phyloP scores from a whole-genome alignment of 371 early-diverging fungal genomes.

The Mortierella sp. region DNA sequence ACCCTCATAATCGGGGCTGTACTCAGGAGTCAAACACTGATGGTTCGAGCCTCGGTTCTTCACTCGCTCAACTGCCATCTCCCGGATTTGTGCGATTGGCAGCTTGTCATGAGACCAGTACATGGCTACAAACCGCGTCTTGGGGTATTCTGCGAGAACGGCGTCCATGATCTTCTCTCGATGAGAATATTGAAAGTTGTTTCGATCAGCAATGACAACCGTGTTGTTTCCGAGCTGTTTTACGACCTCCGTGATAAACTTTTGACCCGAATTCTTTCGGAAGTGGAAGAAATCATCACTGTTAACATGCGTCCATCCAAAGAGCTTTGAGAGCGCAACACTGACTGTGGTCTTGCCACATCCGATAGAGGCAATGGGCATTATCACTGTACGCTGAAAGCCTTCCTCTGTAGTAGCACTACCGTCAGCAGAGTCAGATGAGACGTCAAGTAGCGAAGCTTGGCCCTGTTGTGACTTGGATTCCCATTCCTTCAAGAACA shows the following conservation, averaged over 20 bases:
- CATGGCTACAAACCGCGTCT: conserved; percentile 72
- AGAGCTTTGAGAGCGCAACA: conserved; percentile 65
- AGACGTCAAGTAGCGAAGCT: conserved; percentile 9
- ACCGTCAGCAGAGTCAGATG: neutral
- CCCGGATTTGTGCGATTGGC: conserved; percentile 56
- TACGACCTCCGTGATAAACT: conserved; percentile 67
- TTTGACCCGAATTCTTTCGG: conserved; percentile 62
- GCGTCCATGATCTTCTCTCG: conserved; percentile 63
- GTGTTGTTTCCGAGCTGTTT: conserved; percentile 59
- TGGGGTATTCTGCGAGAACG: conserved; percentile 65
- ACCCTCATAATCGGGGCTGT: conserved; percentile 62
- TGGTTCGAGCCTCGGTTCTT: conserved; percentile 78
- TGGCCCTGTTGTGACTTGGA: conserved; percentile 30
- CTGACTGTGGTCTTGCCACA: conserved; percentile 82
- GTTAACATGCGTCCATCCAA: conserved; percentile 76
- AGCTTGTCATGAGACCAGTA: conserved; percentile 73
- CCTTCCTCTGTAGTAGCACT: conserved; percentile 9
- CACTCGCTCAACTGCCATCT: conserved; percentile 65
- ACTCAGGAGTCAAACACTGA: conserved; percentile 76
- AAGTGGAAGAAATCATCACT: conserved; percentile 74
- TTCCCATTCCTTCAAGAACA: conserved; percentile 71
- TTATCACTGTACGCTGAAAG: conserved; percentile 66
- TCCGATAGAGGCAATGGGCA: conserved; percentile 83
- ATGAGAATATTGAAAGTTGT: conserved; percentile 74
- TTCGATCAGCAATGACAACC: conserved; percentile 76